Evolutionary conservation across 768 basidiomycete species (phyloP).

Genomic region (Tylopilus plumbeoviolaceoides): DNA sequence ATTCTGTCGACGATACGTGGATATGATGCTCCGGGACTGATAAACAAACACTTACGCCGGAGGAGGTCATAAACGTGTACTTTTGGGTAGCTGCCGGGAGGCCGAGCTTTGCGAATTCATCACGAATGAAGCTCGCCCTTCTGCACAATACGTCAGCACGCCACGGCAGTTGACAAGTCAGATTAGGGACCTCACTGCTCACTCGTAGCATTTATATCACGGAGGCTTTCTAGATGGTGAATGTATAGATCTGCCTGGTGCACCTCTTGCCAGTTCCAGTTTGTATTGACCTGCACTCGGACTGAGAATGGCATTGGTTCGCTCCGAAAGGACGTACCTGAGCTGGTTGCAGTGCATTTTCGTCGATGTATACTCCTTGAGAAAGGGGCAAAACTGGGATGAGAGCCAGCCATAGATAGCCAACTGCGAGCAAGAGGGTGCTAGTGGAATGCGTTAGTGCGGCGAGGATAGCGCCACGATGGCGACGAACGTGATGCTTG

Average conservation of each 20-base stretch:
- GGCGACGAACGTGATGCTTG: constrained; percentile 28
- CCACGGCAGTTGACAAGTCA: not conserved
- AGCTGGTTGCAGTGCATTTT: constrained; percentile 91
- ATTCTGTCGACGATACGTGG: constrained; percentile 35
- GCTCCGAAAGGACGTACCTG: constrained; percentile 50
- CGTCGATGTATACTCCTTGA: constrained; percentile 79
- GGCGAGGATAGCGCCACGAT: not conserved
- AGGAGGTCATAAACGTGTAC: constrained; percentile 54
- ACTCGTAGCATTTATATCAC: constrained; percentile 60
- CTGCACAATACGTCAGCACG: constrained; percentile 36
- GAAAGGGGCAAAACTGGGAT: constrained; percentile 67
- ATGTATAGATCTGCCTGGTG: constrained; percentile 82
- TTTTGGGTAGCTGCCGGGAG: constrained; percentile 63
- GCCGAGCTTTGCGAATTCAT: constrained; percentile 73
- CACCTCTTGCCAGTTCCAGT: constrained; percentile 92
- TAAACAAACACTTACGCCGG: constrained; percentile 37
- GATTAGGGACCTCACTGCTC: constrained; percentile 53
- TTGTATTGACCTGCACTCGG: constrained; percentile 70
- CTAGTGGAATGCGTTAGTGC: constrained; percentile 33
- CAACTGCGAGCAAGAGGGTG: constrained; percentile 51
- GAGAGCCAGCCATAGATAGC: constrained; percentile 80
- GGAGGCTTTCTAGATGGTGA: constrained; percentile 58
- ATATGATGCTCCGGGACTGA: not conserved
- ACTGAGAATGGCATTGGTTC: not conserved
- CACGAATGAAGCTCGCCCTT: constrained; percentile 55